Evolutionary conservation across 2,329 filamentous ascomycete genomes (phyloP), one percentile per base, ranked within the genome.

Genomic region (Cercospora janseana): DNA sequence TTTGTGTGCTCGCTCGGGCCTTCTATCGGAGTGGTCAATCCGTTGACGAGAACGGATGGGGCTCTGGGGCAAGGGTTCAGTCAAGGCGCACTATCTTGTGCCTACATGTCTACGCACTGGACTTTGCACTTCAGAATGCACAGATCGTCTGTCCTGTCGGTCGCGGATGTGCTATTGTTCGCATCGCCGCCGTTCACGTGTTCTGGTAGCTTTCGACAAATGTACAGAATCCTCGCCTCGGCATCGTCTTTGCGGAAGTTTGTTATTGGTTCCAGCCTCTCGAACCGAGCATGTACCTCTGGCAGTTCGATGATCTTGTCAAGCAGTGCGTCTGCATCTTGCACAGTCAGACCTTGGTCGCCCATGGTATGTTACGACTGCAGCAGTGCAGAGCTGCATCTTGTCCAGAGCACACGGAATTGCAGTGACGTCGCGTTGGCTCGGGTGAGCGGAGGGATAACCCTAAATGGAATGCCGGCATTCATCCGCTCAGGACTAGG

Each of bases 51-150:
- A 21, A 57, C 51, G 34, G 61, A 61, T 4, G 59, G 59, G 20
- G 60, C 59, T 60, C 60, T 63, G 42, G 12, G 2, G 16, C 10
- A 12, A 32, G 13, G 26, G 46, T 46, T 6, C 51, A 13, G 6
- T 18, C 31, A 44, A 16, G 26, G 24, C 6, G 3, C 3, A 9
- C 12, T 16, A 28, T 20, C 20, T n/a, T 12, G n/a, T n/a, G n/a
- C n/a, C n/a, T 27, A 32, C 28, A 16, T 15, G n/a, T 20, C 35
- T 15, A 38, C 55, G 9, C 52, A 64, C 58, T 66, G 64, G 7
- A 65, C 53, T 49, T 66, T 66, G 44, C 64, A 52, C 51, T 66
- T 66, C 18, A 66, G 46, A n/a, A 66, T 54, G 37, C 23, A 60
- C 4, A 55, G 45, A 3, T 60, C 28, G 2, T 57, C 53, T 2